These are phyloP conservation scores for Neurospora africana DNA, from an alignment of 495 filamentous ascomycete genomes.

Conservation along the genomic window DNA sequence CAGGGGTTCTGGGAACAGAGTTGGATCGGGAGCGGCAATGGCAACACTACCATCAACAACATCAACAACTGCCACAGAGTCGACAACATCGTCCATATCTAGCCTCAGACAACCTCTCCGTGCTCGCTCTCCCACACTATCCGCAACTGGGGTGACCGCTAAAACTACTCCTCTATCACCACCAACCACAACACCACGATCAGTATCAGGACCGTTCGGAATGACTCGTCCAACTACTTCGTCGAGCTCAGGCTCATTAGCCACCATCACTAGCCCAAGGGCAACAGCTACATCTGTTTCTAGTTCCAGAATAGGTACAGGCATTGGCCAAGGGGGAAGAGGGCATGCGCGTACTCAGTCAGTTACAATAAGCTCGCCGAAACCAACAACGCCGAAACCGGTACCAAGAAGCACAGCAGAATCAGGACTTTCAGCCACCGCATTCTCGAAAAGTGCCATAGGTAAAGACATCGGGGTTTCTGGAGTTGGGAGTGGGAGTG, in stretches of 20 bases:
- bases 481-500: not conserved
- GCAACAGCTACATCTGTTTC: not conserved
- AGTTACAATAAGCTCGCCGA: not conserved
- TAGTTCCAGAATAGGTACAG: not conserved
- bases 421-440: not conserved
- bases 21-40: not conserved
- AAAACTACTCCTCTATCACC: not conserved
- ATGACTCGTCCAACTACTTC: not conserved
- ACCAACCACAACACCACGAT: not conserved
- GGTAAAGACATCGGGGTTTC: not conserved
- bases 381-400: not conserved
- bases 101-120: not conserved
- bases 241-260: not conserved
- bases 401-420: not conserved
- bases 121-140: not conserved
- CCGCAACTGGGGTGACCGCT: not conserved
- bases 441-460: not conserved
- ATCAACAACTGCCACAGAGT: not conserved
- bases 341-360: not conserved
- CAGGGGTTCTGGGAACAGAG: not conserved
- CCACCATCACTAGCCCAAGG: not conserved
- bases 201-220: not conserved
- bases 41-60: not conserved
- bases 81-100: not conserved
- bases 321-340: not conserved